Evolutionary conservation across 2,329 filamentous ascomycete species (phyloP).

Genomic region (Trichoderma sp.): DNA sequence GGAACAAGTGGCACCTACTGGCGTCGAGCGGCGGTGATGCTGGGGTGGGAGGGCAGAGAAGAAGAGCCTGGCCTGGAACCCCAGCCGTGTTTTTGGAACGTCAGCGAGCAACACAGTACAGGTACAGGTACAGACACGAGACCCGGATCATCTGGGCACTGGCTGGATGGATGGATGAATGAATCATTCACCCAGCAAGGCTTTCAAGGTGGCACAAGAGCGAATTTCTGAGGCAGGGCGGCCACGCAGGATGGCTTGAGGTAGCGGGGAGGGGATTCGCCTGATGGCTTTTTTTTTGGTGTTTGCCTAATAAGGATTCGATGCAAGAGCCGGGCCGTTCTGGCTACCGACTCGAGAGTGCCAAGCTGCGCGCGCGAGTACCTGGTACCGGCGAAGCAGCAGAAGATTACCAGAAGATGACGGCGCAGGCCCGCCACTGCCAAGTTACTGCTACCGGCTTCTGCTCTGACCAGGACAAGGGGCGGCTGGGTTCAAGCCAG

Average conservation of each 20-base stretch:
- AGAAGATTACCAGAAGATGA: background rate
- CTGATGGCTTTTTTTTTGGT: background rate
- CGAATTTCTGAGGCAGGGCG: background rate
- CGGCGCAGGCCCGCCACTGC: background rate
- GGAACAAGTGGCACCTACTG: slow-evolving; percentile 23
- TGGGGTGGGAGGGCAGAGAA: background rate
- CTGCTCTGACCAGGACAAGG: background rate
- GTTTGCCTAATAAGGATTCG: slow-evolving; percentile 15
- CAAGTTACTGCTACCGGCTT: background rate
- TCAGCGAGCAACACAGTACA: background rate
- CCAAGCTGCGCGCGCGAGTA: background rate
- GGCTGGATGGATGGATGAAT: background rate
- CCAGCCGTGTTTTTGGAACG: background rate
- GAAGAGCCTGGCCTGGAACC: background rate
- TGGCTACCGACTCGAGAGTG: background rate
- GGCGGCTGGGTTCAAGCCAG: background rate
- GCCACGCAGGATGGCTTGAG: background rate
- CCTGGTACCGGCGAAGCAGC: background rate
- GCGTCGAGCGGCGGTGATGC: slow-evolving; percentile 20
- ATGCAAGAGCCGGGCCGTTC: slow-evolving; percentile 9
- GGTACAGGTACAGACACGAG: background rate
- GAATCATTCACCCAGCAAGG: background rate
- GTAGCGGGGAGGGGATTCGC: background rate
- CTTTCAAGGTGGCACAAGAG: background rate
- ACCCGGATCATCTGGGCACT: background rate